phyloP scores from a whole-genome alignment of 164 flowering plant genomes.

The Amborella trichopoda region DNA sequence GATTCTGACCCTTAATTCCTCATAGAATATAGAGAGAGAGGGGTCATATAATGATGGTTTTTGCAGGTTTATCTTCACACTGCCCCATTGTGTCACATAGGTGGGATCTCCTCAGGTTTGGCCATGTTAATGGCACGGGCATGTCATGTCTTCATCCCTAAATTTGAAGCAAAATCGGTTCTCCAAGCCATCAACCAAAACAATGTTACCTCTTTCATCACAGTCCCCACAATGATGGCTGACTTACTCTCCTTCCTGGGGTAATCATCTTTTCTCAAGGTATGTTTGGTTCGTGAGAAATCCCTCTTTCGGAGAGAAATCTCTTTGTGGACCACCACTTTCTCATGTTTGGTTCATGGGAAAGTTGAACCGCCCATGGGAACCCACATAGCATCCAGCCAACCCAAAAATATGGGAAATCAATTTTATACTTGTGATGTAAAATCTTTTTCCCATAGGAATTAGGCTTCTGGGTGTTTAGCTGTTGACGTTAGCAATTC shows the following conservation, averaged over 20 bases:
- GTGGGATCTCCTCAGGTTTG: constrained; percentile 91
- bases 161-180: constrained; percentile 55
- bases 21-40: too few relatives aligned
- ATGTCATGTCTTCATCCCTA: constrained; percentile 67
- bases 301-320: too few relatives aligned
- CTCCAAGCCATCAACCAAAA: constrained; percentile 44
- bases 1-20: too few relatives aligned
- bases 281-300: background rate
- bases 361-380: background rate
- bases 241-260: constrained; percentile 48
- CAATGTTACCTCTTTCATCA: constrained; percentile 61
- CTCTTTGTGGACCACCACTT: too few relatives aligned
- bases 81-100: constrained; percentile 90
- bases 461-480: too few relatives aligned
- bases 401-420: background rate
- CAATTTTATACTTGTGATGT: background rate
- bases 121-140: constrained; percentile 83
- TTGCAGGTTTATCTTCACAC: constrained; percentile 85
- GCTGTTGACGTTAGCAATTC: too few relatives aligned
- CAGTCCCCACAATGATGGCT: constrained; percentile 82
- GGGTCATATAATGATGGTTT: background rate
- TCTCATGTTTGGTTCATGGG: background rate
- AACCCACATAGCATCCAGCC: background rate
- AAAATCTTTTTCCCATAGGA: too few relatives aligned
- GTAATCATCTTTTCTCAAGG: constrained; percentile 17